Conservation (phyloP, 768 basidiomycete species). For the Auricularia auricula-judae region DNA sequence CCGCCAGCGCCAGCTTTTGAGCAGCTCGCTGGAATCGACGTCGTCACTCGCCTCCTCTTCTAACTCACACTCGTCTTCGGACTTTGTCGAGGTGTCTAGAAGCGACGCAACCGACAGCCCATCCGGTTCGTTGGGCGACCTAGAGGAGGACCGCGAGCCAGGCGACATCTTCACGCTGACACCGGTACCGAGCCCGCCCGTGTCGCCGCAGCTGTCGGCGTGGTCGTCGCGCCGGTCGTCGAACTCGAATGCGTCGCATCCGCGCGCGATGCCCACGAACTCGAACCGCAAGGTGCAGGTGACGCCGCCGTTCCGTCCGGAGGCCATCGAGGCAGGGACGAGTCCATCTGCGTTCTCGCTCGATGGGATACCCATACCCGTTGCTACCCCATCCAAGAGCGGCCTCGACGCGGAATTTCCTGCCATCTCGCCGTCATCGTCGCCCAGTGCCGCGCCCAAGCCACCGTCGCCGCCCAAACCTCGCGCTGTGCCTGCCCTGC, state of each 20-base stretch:
- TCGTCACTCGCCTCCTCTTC: background rate
- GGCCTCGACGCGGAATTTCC: background rate
- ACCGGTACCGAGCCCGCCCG: constrained; percentile 4
- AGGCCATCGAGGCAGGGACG: constrained; percentile 45
- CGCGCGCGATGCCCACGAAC: constrained; percentile 16
- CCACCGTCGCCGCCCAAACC: background rate
- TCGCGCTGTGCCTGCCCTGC: background rate
- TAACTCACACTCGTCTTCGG: constrained; percentile 3
- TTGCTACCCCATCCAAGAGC: background rate
- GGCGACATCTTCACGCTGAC: background rate
- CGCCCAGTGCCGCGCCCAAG: background rate
- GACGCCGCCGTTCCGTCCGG: constrained; percentile 36
- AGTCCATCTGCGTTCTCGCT: constrained; percentile 17
- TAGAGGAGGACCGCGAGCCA: background rate
- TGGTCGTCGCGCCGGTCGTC: constrained; percentile 14
- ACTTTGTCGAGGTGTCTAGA: background rate
- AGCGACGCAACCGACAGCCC: background rate
- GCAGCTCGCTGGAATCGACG: constrained; percentile 1
- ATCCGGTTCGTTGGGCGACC: background rate
- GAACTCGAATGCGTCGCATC: constrained; percentile 14
- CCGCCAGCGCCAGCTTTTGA: background rate
- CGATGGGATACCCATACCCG: background rate
- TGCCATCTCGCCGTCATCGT: background rate
- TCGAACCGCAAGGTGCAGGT: constrained; percentile 48
- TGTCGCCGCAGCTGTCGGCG: constrained; percentile 2